Base-by-base conservation (phyloP, 768 basidiomycete genomes). In the Panaeolus papilionaceus region DNA sequence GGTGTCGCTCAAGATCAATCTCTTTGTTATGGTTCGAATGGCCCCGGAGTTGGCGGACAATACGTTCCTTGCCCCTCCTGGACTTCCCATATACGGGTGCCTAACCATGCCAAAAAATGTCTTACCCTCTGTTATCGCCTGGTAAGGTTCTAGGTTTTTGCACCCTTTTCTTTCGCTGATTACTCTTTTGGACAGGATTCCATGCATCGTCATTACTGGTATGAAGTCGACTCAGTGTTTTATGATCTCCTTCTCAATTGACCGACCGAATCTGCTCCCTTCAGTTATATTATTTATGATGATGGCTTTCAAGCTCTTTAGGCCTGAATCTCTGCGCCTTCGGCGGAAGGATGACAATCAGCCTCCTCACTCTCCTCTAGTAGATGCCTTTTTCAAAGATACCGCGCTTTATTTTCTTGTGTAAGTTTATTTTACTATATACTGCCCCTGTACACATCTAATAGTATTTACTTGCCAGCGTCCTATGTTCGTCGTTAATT, bases 51-150 rank as follows among this genome's bases (percentile, higher is more conserved):
- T 58, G 12, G 54, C 14, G 4, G 33, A 58, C 20, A 58, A 58
- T 58, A 12, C 33, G 3, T 58, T 58, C 16, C 54, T 58, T 14
- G 7, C 54, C 1, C 54, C 54, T 37, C 28, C 28, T 16, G 28
- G 28, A 9, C 28, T 58, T 6, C 54, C 54, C 10, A 58, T 58
- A 58, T 58, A 58, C n/a, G 54, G 54, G 14, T 58, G 54, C 14
- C 28, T 58, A 18, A 58, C 54, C 12, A 26, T 9, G 10, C 54
- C 54, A 58, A 11, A 58, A 23, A 6, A 58, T 23, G 8, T 58
- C 0, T 11, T 4, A 2, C 33, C 54, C 28, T 10, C 54, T 11
- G 28, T 58, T 5, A 11, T 58, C 14, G 54, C 28, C 3, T 58
- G 54, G 54, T 58, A 16, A 58, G 54, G 3, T 23, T 4, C 11